These are phyloP conservation scores for Aspergillus chevalieri DNA, from an alignment of 2,329 filamentous ascomycete genomes.

Conservation along the genomic window DNA sequence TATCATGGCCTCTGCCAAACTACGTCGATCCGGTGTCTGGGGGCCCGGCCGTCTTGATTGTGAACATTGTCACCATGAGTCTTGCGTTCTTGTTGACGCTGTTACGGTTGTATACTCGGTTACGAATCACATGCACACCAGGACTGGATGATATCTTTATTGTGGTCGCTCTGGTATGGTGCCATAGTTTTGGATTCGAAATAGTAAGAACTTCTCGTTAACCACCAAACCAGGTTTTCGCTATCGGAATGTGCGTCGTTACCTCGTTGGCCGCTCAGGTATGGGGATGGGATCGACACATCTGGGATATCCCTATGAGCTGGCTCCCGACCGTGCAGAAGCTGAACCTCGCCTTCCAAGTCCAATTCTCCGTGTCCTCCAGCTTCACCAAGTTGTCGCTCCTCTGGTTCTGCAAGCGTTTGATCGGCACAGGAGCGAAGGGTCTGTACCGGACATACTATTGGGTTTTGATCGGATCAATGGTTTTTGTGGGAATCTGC, in stretches of 20 bases:
- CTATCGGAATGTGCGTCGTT: conserved; percentile 30
- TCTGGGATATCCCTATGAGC: conserved; percentile 34
- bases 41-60: conserved; percentile 38
- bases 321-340: conserved; percentile 28
- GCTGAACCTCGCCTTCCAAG: conserved; percentile 31
- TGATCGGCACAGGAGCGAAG: conserved; percentile 24
- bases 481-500: conserved; percentile 27
- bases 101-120: conserved; percentile 43
- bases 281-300: conserved; percentile 35
- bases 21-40: conserved; percentile 42
- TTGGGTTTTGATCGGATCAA: conserved; percentile 16
- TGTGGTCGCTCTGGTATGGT: conserved; percentile 35
- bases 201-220: neutral
- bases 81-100: conserved; percentile 37
- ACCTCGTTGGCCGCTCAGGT: conserved; percentile 27
- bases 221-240: conserved; percentile 22
- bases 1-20: conserved; percentile 44
- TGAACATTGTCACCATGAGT: conserved; percentile 35
- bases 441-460: conserved; percentile 22
- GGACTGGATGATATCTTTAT: conserved; percentile 46
- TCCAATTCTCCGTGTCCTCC: conserved; percentile 31
- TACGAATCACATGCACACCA: conserved; percentile 40
- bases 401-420: conserved; percentile 31
- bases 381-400: conserved; percentile 35
- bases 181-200: neutral